phyloP scores from a whole-genome alignment of 306 rosid species.

The Casuarina glauca region DNA sequence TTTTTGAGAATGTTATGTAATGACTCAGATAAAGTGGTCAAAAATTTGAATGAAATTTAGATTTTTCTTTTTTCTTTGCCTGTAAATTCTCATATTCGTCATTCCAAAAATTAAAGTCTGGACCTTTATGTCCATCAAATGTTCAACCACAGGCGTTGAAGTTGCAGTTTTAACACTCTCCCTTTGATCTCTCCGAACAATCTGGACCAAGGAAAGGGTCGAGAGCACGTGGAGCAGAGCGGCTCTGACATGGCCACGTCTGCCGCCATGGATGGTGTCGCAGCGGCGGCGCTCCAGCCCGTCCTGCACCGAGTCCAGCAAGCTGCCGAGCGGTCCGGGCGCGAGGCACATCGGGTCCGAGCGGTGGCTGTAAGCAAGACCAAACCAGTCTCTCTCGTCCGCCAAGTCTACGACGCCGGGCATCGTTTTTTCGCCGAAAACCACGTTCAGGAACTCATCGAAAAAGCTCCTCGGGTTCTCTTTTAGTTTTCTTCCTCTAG shows the following conservation, averaged over 20 bases:
- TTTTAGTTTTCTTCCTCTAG: not conserved
- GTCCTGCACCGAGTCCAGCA: conserved; percentile 58
- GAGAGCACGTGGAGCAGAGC: not conserved
- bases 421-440: conserved; percentile 90
- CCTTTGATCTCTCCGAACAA: conserved; percentile 1
- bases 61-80: no score
- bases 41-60: no score
- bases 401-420: conserved; percentile 83
- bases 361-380: conserved; percentile 91
- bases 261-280: conserved; percentile 38
- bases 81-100: no score
- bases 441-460: conserved; percentile 79
- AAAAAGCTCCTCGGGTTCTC: conserved; percentile 79
- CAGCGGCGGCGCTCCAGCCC: conserved; percentile 48
- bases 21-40: no score
- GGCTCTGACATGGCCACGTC: conserved; percentile 42
- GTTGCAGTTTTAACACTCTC: not conserved
- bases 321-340: conserved; percentile 65
- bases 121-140: no score
- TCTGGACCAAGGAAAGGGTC: conserved; percentile 18
- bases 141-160: not conserved
- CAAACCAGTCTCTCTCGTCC: conserved; percentile 61
- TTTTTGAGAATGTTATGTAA: no score
- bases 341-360: conserved; percentile 49
- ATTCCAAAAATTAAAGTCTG: not conserved